Evolutionary conservation across 2,329 filamentous ascomycete species (phyloP), one percentile per base, ranked within the genome.

Genomic region (Dactylellina cionopaga): DNA sequence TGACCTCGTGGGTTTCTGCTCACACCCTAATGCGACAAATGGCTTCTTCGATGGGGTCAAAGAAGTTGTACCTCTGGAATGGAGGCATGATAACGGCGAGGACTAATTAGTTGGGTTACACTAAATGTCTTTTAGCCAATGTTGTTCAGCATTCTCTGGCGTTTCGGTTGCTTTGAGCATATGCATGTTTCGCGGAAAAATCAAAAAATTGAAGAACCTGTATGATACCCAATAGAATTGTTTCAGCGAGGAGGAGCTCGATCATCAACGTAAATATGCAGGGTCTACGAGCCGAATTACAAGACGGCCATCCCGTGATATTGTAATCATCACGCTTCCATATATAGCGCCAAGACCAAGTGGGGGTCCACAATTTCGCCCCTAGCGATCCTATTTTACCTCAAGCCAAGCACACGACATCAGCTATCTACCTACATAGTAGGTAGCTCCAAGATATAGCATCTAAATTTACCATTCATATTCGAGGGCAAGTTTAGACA

Each of bases 1-100:
- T 17, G 82, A 81, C 10, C 82, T 83, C 49, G 79, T 77, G 31
- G 79, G 76, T 15, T 77, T 87, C 22, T 88, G 86, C 76, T 64
- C 66, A 19, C 58, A 63, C 27, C 66, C 66, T n/a, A 71, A 71
- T 24, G 66, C 52, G 22, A 71, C 66, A 22, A 58, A 56, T 27
- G 66, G 66, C 0, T 54, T 31, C 13, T 71, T 71, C 46, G 66
- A 71, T 19, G 66, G 64, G 17, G 24, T 70, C 19, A 63, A 58
- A n/a, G 56, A 71, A 3, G 51, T 56, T 25, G 66, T 71, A 22
- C 66, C 66, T 17, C 15, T 51, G 6, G 51, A 64, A 29, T 64
- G 66, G 66, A 58, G 66, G 27, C 58, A 64, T 22, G 58, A 71
- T 24, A 70, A 70, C 43, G 65, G 65, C 11, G 65, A 70, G 25